A percentile compares a stretch with the other conserved stretches of the same genome.
Conservation (phyloP, 345 rosid species). For the Corymbia maculata region DNA sequence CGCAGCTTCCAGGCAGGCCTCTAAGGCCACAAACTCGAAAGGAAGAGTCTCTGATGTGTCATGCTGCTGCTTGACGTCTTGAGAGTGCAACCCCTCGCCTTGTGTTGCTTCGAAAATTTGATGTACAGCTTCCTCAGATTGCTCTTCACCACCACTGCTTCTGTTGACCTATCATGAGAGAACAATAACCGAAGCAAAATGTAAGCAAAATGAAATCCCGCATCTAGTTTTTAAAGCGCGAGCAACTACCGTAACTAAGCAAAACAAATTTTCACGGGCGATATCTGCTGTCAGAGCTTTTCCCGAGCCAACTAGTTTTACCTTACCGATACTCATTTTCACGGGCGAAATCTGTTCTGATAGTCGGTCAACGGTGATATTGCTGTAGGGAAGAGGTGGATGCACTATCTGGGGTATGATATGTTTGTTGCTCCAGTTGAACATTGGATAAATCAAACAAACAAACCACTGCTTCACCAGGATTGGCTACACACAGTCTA, state of each 20-base stretch:
- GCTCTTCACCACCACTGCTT: neutral
- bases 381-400: neutral
- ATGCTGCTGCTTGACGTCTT: neutral
- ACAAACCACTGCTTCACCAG: neutral
- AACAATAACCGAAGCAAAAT: neutral
- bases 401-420: neutral
- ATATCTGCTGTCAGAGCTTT: neutral
- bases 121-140: neutral
- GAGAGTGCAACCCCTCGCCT: neutral
- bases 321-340: neutral
- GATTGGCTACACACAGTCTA: neutral
- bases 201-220: neutral
- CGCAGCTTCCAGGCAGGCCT: constrained; percentile 63
- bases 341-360: neutral
- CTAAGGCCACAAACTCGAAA: constrained; percentile 60
- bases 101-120: neutral
- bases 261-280: neutral
- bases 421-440: neutral
- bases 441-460: neutral
- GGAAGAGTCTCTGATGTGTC: constrained; percentile 49
- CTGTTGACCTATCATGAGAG: neutral
- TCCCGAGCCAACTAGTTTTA: neutral
- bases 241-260: neutral
- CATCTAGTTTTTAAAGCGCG: neutral
- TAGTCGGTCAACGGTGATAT: neutral